Evolutionary conservation across 2,329 filamentous ascomycete genomes (phyloP).

Genomic region (Pseudogymnoascus sp.): DNA sequence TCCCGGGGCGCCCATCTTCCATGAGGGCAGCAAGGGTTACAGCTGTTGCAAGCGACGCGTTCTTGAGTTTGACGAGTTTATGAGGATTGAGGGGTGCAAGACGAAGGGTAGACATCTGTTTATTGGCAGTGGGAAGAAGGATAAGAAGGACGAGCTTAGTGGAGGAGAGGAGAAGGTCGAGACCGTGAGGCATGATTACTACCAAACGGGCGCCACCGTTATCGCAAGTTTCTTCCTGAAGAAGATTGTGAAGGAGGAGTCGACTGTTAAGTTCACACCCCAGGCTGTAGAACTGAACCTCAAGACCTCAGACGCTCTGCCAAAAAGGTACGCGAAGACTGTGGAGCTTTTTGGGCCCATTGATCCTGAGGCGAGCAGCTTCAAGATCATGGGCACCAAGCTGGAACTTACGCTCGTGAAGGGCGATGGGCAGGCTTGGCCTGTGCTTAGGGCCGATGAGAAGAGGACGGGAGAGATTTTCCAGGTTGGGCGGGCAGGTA

Average conservation of each 20-base stretch:
- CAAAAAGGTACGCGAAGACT: conserved; percentile 70
- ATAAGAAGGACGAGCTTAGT: conserved; percentile 28
- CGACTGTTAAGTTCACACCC: conserved; percentile 63
- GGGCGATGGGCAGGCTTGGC: conserved; percentile 60
- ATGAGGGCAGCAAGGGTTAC: conserved; percentile 97
- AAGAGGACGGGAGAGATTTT: conserved; percentile 70
- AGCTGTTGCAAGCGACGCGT: conserved; percentile 94
- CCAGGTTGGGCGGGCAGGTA: conserved; percentile 76
- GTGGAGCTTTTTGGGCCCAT: conserved; percentile 74
- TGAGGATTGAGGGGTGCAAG: conserved; percentile 88
- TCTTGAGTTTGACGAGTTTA: conserved; percentile 94
- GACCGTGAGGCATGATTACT: conserved; percentile 81
- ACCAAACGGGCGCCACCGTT: conserved; percentile 79
- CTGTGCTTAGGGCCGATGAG: conserved; percentile 61
- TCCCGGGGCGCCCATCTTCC: conserved; percentile 86
- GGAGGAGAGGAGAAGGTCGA: conserved; percentile 68
- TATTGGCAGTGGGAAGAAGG: conserved; percentile 63
- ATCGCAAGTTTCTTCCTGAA: conserved; percentile 93
- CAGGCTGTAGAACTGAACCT: conserved; percentile 69
- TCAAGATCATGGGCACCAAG: conserved; percentile 65
- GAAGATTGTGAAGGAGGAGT: conserved; percentile 82
- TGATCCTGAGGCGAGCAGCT: conserved; percentile 57
- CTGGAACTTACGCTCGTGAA: conserved; percentile 60
- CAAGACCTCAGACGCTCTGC: conserved; percentile 66
- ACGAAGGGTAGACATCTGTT: conserved; percentile 80